Percentiles rank a stretch among this genome's conserved stretches.
Evolutionary conservation across 1,139 yeast species (phyloP).

Genomic region (Pneumocystis oryctolagi): DNA sequence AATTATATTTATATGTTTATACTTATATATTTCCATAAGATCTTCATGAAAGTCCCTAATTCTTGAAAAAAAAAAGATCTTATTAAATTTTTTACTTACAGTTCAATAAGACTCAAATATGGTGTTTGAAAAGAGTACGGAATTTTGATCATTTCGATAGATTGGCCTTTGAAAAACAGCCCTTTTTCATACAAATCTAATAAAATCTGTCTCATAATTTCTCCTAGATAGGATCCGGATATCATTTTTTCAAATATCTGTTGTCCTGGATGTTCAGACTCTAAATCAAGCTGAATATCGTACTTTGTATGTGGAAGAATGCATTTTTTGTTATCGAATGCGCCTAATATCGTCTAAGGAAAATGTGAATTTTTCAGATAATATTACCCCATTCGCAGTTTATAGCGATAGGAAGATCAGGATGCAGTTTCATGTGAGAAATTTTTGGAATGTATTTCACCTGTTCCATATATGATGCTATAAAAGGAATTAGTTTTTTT

Average conservation of each 20-base stretch:
- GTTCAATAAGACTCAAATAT: constrained; percentile 65
- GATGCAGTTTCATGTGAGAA: constrained; percentile 55
- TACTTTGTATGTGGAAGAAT: constrained; percentile 81
- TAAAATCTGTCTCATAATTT: constrained; percentile 66
- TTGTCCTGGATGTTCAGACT: constrained; percentile 93
- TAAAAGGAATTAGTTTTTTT: not conserved
- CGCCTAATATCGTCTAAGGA: constrained; percentile 21
- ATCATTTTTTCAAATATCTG: constrained; percentile 96
- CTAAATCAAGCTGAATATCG: constrained; percentile 63
- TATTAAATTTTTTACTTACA: constrained; percentile 20
- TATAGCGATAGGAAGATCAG: constrained; percentile 73
- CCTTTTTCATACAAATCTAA: constrained; percentile 56
- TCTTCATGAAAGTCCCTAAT: constrained; percentile 67
- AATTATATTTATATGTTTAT: not conserved
- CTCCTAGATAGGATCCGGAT: constrained; percentile 92
- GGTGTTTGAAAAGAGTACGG: constrained; percentile 77
- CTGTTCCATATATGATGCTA: constrained; percentile 68
- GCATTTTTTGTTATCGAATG: constrained; percentile 79
- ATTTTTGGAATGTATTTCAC: constrained; percentile 68
- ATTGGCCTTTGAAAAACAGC: constrained; percentile 54
- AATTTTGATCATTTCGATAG: constrained; percentile 41
- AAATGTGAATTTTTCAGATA: not conserved
- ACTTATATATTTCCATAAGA: constrained; percentile 39
- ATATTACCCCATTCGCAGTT: constrained; percentile 80
- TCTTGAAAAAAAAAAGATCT: not conserved